These are phyloP conservation scores for Apiospora rasikravindrae DNA, from an alignment of 2,329 filamentous ascomycete genomes.

Conservation along the genomic window DNA sequence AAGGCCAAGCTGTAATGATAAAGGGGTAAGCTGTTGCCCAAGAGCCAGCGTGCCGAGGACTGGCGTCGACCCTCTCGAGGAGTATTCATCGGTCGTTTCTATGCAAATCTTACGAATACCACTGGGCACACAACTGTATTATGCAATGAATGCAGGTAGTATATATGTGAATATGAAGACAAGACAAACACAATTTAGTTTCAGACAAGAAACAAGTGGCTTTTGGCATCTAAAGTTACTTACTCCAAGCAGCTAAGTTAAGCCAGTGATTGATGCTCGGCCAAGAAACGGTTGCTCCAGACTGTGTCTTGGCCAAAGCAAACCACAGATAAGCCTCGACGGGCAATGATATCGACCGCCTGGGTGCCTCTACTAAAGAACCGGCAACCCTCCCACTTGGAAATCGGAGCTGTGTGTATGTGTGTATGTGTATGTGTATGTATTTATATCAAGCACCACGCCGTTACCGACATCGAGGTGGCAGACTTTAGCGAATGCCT, in stretches of 20 bases:
- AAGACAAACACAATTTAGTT: background rate
- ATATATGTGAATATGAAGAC: constrained; percentile 1
- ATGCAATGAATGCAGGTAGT: background rate
- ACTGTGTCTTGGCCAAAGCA: background rate
- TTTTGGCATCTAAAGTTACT: background rate
- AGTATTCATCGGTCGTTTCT: background rate
- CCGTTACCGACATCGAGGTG: background rate
- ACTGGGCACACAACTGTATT: background rate
- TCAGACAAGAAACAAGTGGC: background rate
- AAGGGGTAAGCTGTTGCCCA: background rate
- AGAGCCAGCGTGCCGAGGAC: background rate
- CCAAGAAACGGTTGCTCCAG: background rate
- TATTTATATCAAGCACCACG: background rate
- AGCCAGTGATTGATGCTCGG: background rate
- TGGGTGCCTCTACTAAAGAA: background rate
- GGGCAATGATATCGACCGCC: background rate
- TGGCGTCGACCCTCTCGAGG: background rate
- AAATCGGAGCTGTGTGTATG: background rate
- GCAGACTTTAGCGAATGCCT: background rate
- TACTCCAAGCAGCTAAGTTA: background rate
- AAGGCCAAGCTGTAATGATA: constrained; percentile 5
- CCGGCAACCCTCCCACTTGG: background rate
- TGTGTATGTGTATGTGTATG: no score
- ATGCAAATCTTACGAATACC: background rate
- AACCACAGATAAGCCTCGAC: background rate